These are phyloP conservation scores for Nemophila menziesii DNA, from an alignment of 257 asterid species.

Conservation along the genomic window DNA sequence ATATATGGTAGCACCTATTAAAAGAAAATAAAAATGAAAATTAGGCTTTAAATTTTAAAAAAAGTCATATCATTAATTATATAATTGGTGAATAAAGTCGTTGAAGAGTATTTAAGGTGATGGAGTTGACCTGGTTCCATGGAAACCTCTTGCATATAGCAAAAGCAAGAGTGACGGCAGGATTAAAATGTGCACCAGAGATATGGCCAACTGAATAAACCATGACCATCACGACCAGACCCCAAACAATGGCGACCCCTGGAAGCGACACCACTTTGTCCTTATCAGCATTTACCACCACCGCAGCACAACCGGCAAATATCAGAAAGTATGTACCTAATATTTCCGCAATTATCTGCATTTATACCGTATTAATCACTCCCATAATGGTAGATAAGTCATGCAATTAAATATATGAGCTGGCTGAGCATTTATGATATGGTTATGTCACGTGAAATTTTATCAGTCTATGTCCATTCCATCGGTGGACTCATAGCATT, in stretches of 20 bases:
- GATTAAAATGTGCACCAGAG: slow-evolving; percentile 32
- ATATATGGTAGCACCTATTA: slow-evolving; percentile 62
- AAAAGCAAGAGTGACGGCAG: slow-evolving; percentile 30
- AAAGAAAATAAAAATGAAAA: neutral
- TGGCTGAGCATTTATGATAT: neutral
- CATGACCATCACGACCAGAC: slow-evolving; percentile 31
- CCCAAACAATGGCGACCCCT: slow-evolving; percentile 31
- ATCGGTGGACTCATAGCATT: no score
- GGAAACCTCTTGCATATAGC: slow-evolving; percentile 28
- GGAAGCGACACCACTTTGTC: slow-evolving; percentile 18
- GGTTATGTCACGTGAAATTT: no score
- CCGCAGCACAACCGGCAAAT: slow-evolving; percentile 30
- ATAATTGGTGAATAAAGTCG: neutral
- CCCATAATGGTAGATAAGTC: neutral
- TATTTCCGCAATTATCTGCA: slow-evolving; percentile 23
- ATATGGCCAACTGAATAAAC: slow-evolving; percentile 31
- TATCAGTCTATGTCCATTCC: no score
- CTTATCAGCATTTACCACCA: slow-evolving; percentile 19
- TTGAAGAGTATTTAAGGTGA: neutral
- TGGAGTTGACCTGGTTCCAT: slow-evolving; percentile 24
- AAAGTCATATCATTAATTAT: neutral
- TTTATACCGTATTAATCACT: neutral
- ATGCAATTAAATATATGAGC: neutral
- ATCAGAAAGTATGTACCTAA: slow-evolving; percentile 27
- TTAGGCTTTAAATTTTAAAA: neutral